A percentile compares a stretch with the other conserved stretches of the same genome.
Conservation (phyloP, 495 filamentous ascomycete genomes). For the Hypoxylon fuscum region DNA sequence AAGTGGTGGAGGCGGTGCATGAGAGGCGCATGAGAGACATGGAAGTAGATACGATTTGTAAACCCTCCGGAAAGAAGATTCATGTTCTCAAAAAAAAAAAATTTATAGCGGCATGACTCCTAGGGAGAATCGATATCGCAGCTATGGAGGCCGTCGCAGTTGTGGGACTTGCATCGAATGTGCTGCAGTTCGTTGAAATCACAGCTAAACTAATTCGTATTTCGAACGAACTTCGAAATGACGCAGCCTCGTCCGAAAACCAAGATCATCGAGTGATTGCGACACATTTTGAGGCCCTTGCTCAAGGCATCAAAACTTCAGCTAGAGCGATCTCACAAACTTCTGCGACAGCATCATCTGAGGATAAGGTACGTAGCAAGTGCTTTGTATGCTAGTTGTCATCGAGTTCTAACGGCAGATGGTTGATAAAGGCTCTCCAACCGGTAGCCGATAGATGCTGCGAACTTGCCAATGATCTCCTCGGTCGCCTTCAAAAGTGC, state of each 20-base stretch:
- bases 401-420: not conserved
- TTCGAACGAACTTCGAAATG: slow-evolving; percentile 32
- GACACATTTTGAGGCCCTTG: slow-evolving; percentile 9
- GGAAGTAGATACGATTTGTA: not conserved
- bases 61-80: not conserved
- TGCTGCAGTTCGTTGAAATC: slow-evolving; percentile 46
- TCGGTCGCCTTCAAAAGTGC: slow-evolving; percentile 9
- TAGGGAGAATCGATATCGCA: too few relatives aligned
- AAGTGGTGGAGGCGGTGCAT: slow-evolving; percentile 6
- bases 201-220: slow-evolving; percentile 33
- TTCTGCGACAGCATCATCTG: not conserved
- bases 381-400: not conserved
- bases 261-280: slow-evolving; percentile 19
- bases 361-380: slow-evolving; percentile 4
- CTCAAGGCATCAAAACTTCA: slow-evolving; percentile 18
- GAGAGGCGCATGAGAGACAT: not conserved
- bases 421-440: slow-evolving; percentile 11
- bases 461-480: slow-evolving; percentile 15
- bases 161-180: slow-evolving; percentile 40
- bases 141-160: slow-evolving; percentile 44
- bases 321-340: slow-evolving; percentile 15
- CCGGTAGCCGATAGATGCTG: slow-evolving; percentile 15
- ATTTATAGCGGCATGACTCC: not conserved
- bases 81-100: too few relatives aligned
- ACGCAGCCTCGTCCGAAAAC: slow-evolving; percentile 28